Conservation (phyloP, 805 yeast genomes). For the Kuraishia ogatae region DNA sequence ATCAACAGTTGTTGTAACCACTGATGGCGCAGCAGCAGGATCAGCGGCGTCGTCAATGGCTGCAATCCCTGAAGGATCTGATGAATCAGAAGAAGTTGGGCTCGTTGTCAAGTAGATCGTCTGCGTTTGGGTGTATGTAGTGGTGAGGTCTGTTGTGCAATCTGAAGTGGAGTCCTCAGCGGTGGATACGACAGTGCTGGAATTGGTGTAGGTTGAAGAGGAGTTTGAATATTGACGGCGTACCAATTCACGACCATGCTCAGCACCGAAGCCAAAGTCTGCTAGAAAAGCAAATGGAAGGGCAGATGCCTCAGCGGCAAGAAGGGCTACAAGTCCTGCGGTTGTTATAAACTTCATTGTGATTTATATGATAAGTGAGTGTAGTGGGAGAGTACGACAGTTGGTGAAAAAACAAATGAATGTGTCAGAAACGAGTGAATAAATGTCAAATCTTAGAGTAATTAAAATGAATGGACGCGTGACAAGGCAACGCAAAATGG, state of each 20-base stretch:
- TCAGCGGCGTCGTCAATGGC: constrained; percentile 6
- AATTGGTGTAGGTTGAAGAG: neutral
- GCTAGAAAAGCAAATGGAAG: neutral
- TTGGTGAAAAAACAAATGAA: constrained; percentile 2
- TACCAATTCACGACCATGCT: neutral
- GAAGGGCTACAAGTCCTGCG: neutral
- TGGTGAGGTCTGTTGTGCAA: constrained; percentile 6
- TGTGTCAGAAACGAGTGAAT: neutral
- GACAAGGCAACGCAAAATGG: neutral
- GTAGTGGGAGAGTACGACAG: constrained; percentile 1
- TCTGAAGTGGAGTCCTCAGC: constrained; percentile 1
- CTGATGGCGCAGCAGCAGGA: constrained; percentile 5
- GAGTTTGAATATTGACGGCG: neutral
- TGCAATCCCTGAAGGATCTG: constrained; percentile 7
- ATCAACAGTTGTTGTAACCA: constrained; percentile 2
- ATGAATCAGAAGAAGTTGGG: constrained; percentile 1
- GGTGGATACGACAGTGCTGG: neutral
- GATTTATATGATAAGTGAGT: neutral
- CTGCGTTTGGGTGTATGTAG: constrained; percentile 11
- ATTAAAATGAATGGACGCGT: neutral
- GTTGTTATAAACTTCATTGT: neutral
- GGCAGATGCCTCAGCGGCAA: neutral
- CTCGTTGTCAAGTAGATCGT: constrained; percentile 8
- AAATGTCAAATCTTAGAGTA: neutral
- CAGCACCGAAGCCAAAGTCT: constrained; percentile 1